Evolutionary conservation across 1,284 basidiomycete species (phyloP).

Genomic region (Pulveroboletus sp.): DNA sequence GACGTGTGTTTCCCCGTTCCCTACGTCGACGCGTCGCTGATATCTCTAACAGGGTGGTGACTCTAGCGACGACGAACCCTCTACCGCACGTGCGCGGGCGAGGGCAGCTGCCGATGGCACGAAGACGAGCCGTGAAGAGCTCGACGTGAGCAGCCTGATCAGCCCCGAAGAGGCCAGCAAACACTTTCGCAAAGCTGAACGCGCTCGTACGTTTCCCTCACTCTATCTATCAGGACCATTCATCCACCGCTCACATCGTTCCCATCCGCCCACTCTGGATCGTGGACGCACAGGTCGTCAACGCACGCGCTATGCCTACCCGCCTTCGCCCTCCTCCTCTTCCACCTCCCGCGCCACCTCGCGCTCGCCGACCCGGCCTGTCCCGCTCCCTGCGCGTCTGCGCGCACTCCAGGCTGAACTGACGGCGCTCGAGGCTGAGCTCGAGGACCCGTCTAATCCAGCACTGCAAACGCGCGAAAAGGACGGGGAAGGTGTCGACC

Average conservation of each 20-base stretch:
- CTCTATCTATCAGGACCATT: background rate
- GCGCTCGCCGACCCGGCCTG: slow-evolving; percentile 37
- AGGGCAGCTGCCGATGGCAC: slow-evolving; percentile 37
- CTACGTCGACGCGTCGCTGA: background rate
- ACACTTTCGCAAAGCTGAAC: slow-evolving; percentile 69
- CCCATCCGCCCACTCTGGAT: too few species aligned
- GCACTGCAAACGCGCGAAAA: slow-evolving; percentile 45
- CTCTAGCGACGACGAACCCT: slow-evolving; percentile 64
- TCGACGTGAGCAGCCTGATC: slow-evolving; percentile 52
- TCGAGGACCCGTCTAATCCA: slow-evolving; percentile 71
- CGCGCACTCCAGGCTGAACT: slow-evolving; percentile 65
- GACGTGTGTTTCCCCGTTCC: slow-evolving; percentile 41
- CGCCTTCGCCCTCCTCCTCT: slow-evolving; percentile 50
- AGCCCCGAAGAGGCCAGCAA: slow-evolving; percentile 62
- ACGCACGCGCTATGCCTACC: slow-evolving; percentile 64
- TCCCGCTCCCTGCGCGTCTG: slow-evolving; percentile 62
- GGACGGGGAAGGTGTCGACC: slow-evolving; percentile 63
- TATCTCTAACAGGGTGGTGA: slow-evolving; percentile 51
- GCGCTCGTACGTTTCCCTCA: slow-evolving; percentile 45
- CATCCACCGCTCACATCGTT: background rate
- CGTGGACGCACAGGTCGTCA: slow-evolving; percentile 44
- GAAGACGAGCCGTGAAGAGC: slow-evolving; percentile 45
- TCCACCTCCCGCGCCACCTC: slow-evolving; percentile 39
- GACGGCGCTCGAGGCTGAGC: slow-evolving; percentile 62
- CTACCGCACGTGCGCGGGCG: slow-evolving; percentile 40